Conservation (phyloP, 768 basidiomycete species). For the Termitomyces titanicus region DNA sequence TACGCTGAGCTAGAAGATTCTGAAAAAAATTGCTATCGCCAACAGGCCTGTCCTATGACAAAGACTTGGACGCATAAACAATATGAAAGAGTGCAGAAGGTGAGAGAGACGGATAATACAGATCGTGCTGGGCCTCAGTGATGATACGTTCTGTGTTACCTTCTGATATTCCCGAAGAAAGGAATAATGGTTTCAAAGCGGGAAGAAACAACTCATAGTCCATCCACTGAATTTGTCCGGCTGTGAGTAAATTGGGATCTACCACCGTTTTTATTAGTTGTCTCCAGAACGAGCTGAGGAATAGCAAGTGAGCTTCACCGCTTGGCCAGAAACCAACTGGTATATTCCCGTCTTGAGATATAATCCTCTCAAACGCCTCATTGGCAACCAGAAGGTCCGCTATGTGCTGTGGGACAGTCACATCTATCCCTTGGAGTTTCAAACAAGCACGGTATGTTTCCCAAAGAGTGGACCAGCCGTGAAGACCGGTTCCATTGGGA, state of each 20-base stretch:
- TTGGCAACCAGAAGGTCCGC: conserved; percentile 27
- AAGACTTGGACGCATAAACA: neutral
- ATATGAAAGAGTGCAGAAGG: neutral
- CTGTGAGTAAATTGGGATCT: neutral
- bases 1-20: neutral
- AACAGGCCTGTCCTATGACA: conserved; percentile 15
- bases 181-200: neutral
- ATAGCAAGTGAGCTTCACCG: neutral
- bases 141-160: neutral
- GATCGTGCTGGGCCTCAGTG: neutral
- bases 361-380: neutral
- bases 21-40: conserved; percentile 6
- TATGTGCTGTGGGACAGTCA: conserved; percentile 54
- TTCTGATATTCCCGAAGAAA: neutral
- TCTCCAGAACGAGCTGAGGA: too few relatives aligned
- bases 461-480: conserved; percentile 65
- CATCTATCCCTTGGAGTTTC: conserved; percentile 47
- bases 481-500: conserved; percentile 29
- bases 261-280: neutral
- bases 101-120: neutral
- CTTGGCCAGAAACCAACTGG: neutral
- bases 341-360: neutral
- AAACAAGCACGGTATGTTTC: conserved; percentile 58
- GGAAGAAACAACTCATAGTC: neutral
- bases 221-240: neutral